These are phyloP conservation scores for Candida mesenterica DNA, from an alignment of 1,139 yeast species.

Conservation along the genomic window DNA sequence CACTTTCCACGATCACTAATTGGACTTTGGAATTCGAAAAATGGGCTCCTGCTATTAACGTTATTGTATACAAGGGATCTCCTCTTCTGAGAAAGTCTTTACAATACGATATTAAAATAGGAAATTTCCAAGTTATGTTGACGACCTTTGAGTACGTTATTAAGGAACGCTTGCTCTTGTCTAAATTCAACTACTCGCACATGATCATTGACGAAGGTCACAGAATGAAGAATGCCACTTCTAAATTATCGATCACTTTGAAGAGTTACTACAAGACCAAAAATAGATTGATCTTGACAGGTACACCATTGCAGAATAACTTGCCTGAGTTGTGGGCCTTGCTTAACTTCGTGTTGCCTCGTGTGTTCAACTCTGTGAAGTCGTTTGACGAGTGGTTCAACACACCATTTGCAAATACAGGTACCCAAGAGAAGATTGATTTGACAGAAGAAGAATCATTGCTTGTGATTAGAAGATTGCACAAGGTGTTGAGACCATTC, in stretches of 20 bases:
- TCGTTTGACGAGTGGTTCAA: constrained; percentile 90
- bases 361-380: constrained; percentile 78
- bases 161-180: constrained; percentile 65
- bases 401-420: constrained; percentile 81
- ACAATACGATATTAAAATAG: constrained; percentile 59
- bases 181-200: constrained; percentile 75
- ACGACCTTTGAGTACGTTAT: constrained; percentile 81
- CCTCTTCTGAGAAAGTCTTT: constrained; percentile 67
- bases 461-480: constrained; percentile 90
- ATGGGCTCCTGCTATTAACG: constrained; percentile 78
- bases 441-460: constrained; percentile 90
- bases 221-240: constrained; percentile 78
- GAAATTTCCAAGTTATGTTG: constrained; percentile 72
- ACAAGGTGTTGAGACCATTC: constrained; percentile 94
- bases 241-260: constrained; percentile 69
- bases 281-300: constrained; percentile 77
- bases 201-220: constrained; percentile 92
- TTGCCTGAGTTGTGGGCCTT: constrained; percentile 85
- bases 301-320: constrained; percentile 84
- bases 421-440: constrained; percentile 77
- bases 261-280: constrained; percentile 72
- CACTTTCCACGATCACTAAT: constrained; percentile 78
- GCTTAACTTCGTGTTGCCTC: constrained; percentile 73
- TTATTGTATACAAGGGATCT: constrained; percentile 72
- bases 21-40: constrained; percentile 85